Evolutionary conservation across 257 asterid genomes (phyloP).

Genomic region (Plantago elongata): DNA sequence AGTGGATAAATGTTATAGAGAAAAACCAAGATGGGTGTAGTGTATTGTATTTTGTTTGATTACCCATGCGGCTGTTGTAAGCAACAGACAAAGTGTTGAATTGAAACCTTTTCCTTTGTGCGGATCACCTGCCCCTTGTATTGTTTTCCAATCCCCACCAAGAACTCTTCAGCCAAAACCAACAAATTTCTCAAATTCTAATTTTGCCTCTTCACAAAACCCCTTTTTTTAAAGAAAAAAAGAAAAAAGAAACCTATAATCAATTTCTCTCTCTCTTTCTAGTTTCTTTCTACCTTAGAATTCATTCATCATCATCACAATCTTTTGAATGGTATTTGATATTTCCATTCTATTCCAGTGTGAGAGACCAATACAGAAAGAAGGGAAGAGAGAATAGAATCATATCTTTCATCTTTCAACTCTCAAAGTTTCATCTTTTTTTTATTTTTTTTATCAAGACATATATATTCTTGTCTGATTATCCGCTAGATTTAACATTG

Average conservation of each 20-base stretch:
- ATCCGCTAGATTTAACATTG: slow-evolving; percentile 30
- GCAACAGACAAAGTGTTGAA: slow-evolving; percentile 26
- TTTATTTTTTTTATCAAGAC: slow-evolving; percentile 26
- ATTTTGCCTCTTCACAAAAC: neutral
- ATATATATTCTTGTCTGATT: slow-evolving; percentile 28
- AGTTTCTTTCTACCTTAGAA: too few relatives aligned
- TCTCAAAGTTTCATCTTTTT: slow-evolving; percentile 43
- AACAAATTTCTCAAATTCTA: neutral
- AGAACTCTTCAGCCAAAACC: neutral
- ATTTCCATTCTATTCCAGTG: neutral
- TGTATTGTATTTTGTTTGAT: neutral
- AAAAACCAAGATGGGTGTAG: neutral
- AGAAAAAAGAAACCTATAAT: neutral
- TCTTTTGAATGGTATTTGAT: slow-evolving; percentile 5
- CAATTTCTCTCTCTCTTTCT: slow-evolving; percentile 9
- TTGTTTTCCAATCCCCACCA: slow-evolving; percentile 13
- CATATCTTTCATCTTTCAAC: slow-evolving; percentile 32
- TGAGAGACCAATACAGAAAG: slow-evolving; percentile 4
- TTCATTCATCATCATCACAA: slow-evolving; percentile 18
- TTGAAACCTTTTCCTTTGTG: slow-evolving; percentile 40
- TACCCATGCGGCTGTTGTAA: slow-evolving; percentile 22
- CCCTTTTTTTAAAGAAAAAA: neutral
- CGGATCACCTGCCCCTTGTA: slow-evolving; percentile 39
- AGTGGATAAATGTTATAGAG: slow-evolving; percentile 12
- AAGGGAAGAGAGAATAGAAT: slow-evolving; percentile 31